Percentiles rank a stretch among this genome's conserved stretches.
These are phyloP conservation scores for Zangia roseola DNA, from an alignment of 768 basidiomycete genomes.

Conservation along the genomic window DNA sequence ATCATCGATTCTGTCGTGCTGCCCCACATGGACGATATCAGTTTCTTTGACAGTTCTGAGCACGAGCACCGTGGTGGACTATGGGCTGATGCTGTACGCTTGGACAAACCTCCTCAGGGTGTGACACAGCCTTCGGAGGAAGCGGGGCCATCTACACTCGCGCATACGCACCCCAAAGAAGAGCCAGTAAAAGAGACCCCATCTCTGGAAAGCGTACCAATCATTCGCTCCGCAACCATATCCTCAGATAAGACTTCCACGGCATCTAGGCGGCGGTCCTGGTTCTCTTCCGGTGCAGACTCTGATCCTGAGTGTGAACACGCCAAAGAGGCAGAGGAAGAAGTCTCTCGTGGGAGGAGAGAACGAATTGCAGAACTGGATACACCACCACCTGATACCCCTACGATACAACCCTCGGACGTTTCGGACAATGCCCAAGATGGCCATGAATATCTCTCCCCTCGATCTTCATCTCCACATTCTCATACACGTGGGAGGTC, in stretches of 20 bases:
- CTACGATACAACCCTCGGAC: slow-evolving; percentile 6
- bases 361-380: slow-evolving; percentile 36
- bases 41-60: slow-evolving; percentile 81
- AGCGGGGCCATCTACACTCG: slow-evolving; percentile 9
- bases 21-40: slow-evolving; percentile 98
- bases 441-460: slow-evolving; percentile 17
- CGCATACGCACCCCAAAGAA: slow-evolving; percentile 32
- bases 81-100: slow-evolving; percentile 73
- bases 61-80: slow-evolving; percentile 82
- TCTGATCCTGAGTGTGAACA: slow-evolving; percentile 32
- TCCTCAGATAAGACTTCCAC: slow-evolving; percentile 25
- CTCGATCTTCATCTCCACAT: slow-evolving; percentile 46
- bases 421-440: slow-evolving; percentile 23
- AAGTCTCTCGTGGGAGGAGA: slow-evolving; percentile 14
- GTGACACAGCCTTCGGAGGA: slow-evolving; percentile 37
- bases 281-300: slow-evolving; percentile 51
- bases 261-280: slow-evolving; percentile 46
- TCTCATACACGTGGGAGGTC: slow-evolving; percentile 35
- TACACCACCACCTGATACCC: slow-evolving; percentile 5
- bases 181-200: slow-evolving; percentile 24
- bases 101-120: slow-evolving; percentile 31
- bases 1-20: slow-evolving; percentile 92
- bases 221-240: slow-evolving; percentile 24
- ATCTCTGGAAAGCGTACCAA: slow-evolving; percentile 20
- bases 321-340: slow-evolving; percentile 25